Percentiles rank a stretch among this genome's conserved stretches.
Evolutionary conservation across 352 stramenopile genomes (phyloP).

Genomic region (Pythium brassicae): DNA sequence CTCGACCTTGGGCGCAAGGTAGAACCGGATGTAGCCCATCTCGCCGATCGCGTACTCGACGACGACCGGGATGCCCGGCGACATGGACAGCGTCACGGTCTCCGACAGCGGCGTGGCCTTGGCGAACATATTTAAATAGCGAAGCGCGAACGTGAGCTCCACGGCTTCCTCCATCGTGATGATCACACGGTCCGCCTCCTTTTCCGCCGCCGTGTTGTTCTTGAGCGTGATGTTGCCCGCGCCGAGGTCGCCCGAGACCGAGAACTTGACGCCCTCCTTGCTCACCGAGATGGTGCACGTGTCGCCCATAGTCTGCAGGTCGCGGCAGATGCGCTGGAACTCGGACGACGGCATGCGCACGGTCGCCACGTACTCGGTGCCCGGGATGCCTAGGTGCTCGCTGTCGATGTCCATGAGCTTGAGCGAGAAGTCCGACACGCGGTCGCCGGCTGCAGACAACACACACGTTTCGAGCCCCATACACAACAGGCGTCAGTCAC

Average conservation of each 20-base stretch:
- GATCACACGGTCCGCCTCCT: constrained; percentile 90
- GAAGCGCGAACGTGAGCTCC: constrained; percentile 98
- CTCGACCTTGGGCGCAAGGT: constrained; percentile 99
- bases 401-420: constrained; percentile 99
- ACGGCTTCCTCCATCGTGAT: constrained; percentile 99
- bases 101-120: constrained; percentile 96
- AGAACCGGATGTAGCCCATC: constrained; percentile 98
- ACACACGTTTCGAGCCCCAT: too few species aligned
- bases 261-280: constrained; percentile 99
- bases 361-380: constrained; percentile 97
- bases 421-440: constrained; percentile 96
- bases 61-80: constrained; percentile 96
- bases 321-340: constrained; percentile 98
- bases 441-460: constrained; percentile 69
- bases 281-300: constrained; percentile 95
- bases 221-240: constrained; percentile 95
- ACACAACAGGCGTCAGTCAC: too few species aligned
- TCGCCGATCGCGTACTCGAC: constrained; percentile 99
- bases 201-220: constrained; percentile 85
- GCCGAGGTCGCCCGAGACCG: constrained; percentile 94
- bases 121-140: constrained; percentile 99
- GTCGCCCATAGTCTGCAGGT: constrained; percentile 98
- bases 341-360: constrained; percentile 94
- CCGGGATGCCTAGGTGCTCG: constrained; percentile 98
- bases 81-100: constrained; percentile 97